A percentile compares a stretch with the other conserved stretches of the same genome.
Evolutionary conservation across 495 filamentous ascomycete genomes (phyloP).

Genomic region (Penicillium malachiteum): DNA sequence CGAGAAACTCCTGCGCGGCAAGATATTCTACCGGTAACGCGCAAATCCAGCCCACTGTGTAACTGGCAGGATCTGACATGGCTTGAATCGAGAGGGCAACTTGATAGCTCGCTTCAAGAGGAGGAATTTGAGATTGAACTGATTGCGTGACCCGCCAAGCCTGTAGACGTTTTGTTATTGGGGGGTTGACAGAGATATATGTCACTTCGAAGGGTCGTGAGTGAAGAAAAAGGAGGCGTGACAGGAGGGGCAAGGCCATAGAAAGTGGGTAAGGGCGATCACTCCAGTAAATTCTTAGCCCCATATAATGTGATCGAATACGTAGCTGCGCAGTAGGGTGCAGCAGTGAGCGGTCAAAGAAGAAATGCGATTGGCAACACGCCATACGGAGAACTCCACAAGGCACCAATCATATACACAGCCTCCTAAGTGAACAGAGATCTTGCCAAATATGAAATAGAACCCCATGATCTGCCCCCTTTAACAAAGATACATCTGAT

Average conservation of each 20-base stretch:
- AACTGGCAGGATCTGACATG: neutral
- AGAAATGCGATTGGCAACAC: neutral
- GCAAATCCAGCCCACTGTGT: slow-evolving; percentile 10
- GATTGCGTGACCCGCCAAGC: neutral
- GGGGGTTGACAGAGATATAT: neutral
- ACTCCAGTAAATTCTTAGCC: neutral
- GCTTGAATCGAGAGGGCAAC: neutral
- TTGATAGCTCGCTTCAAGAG: too few relatives aligned
- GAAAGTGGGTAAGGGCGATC: neutral
- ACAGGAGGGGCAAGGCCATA: neutral
- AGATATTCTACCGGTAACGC: slow-evolving; percentile 30
- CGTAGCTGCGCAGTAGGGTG: too few relatives aligned
- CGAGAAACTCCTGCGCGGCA: slow-evolving; percentile 45
- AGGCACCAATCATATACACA: too few relatives aligned
- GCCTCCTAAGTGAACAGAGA: too few relatives aligned
- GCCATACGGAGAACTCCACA: too few relatives aligned
- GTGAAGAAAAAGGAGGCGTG: neutral
- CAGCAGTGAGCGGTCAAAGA: neutral
- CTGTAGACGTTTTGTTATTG: neutral
- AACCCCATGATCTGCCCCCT: too few relatives aligned
- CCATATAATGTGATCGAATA: neutral
- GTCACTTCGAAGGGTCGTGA: neutral
- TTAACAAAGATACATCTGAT: too few relatives aligned
- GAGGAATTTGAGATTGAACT: too few relatives aligned
- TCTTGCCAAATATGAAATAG: too few relatives aligned